Base-by-base conservation (phyloP, 179 eudicot species). In the Spergularia azorica region DNA sequence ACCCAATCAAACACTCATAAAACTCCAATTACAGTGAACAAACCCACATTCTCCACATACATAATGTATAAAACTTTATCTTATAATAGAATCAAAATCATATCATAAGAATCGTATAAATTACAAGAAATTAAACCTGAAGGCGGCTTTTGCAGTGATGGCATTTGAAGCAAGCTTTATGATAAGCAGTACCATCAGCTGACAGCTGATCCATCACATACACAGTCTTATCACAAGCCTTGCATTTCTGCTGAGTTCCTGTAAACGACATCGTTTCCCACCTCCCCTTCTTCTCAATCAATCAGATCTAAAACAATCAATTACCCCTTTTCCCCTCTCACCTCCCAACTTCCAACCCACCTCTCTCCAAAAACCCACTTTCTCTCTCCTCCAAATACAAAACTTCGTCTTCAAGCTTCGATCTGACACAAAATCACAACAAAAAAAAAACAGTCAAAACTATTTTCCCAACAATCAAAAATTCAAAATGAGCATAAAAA, bases 211-310 rank as follows among this genome's bases (percentile, higher is more conserved):
- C 99, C 79, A 95, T 89, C 51, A 94, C 82, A 78, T 95, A 95
- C 57, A 95, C 99, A 8, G 99, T 95, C 90, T 95, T 95, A 75
- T 88, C 97, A 75, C 99, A 95, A 16, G 89, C 98, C 92, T 95
- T 95, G 87, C 99, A 95, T 84, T 95, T 95, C 83, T 95, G 87
- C 16, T 89, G 94, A 6, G 99, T 95, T 60, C 99, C 99, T 48
- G 83, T 91, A 82, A 93, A 95, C 77, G 97, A 91, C 97, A 95
- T 94, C 78, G 52, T 83, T 84, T 67, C 9, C 59, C 62, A 16
- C 63, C 26, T 52, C 46, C 48, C 55, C 77, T 20, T 51, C 59
- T 77, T 75, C 58, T 56, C 21, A 64, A 18, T 43, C 76, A 80
- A 87, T 74, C 85, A 81, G 86, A 82, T 52, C 84, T 70, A 70